These are phyloP conservation scores for Aphanomyces invadans DNA, from an alignment of 352 stramenopile genomes.

Conservation along the genomic window DNA sequence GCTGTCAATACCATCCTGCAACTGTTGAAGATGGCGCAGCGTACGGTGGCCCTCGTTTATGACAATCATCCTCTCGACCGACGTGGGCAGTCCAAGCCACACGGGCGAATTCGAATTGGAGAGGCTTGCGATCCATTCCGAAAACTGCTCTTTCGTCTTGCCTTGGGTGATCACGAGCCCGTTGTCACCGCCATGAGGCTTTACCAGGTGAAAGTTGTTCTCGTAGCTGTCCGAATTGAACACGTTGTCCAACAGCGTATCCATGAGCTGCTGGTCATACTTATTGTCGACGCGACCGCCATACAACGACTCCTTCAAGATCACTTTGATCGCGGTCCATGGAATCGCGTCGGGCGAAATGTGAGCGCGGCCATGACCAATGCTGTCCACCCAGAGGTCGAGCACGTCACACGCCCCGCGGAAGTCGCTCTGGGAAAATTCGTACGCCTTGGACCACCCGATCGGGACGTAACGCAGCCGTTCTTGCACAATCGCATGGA, in stretches of 20 bases:
- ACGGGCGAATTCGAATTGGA: constrained; percentile 86
- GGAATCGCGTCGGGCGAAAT: constrained; percentile 95
- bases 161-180: constrained; percentile 76
- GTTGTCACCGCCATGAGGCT: constrained; percentile 26
- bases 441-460: constrained; percentile 98
- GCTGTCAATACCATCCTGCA: constrained; percentile 72
- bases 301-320: constrained; percentile 96
- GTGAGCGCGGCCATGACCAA: constrained; percentile 69
- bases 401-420: constrained; percentile 95
- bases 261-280: constrained; percentile 94
- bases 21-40: constrained; percentile 71
- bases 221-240: constrained; percentile 95
- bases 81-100: constrained; percentile 89
- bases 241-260: constrained; percentile 87
- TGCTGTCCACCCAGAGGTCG: constrained; percentile 93
- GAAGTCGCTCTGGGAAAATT: constrained; percentile 99
- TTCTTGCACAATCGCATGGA: constrained; percentile 98
- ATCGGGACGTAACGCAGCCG: constrained; percentile 95
- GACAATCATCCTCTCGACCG: constrained; percentile 86
- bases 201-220: constrained; percentile 64
- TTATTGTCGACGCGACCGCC: constrained; percentile 95
- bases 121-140: constrained; percentile 82
- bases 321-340: constrained; percentile 96
- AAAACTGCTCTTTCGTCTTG: constrained; percentile 88
- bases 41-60: constrained; percentile 67